Percentiles rank a stretch among this genome's conserved stretches.
These are phyloP conservation scores for Ogataea thermomethanolica DNA, from an alignment of 805 yeast species.

Conservation along the genomic window DNA sequence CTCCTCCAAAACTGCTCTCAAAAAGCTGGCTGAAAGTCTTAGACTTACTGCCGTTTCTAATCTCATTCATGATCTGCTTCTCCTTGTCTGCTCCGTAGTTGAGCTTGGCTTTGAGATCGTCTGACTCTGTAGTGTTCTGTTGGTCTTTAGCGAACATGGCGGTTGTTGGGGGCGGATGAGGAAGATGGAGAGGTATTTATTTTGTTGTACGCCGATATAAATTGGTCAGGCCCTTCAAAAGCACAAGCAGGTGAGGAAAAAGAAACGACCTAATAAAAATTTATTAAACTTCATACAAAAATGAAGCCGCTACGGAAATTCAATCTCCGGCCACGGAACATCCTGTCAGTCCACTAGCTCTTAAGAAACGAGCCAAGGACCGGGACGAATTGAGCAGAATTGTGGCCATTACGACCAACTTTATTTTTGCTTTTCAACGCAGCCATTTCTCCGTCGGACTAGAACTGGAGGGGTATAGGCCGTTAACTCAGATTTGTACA, in stretches of 20 bases:
- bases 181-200: background rate
- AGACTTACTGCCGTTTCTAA: slow-evolving; percentile 29
- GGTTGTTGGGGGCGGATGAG: background rate
- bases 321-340: background rate
- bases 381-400: no score
- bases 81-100: slow-evolving; percentile 40
- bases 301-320: background rate
- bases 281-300: background rate
- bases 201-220: background rate
- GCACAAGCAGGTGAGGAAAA: background rate
- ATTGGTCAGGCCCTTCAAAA: background rate
- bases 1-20: slow-evolving; percentile 30
- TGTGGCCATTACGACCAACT: no score
- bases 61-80: slow-evolving; percentile 38
- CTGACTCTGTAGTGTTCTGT: slow-evolving; percentile 33
- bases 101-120: slow-evolving; percentile 29
- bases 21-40: slow-evolving; percentile 28
- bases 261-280: background rate
- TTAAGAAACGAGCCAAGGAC: no score
- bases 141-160: slow-evolving; percentile 30
- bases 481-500: background rate
- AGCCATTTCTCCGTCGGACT: background rate
- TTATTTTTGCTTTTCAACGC: background rate
- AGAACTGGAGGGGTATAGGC: slow-evolving; percentile 5
- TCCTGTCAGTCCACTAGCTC: no score